phyloP scores from a whole-genome alignment of 345 rosid genomes.

The Triadica sebifera region DNA sequence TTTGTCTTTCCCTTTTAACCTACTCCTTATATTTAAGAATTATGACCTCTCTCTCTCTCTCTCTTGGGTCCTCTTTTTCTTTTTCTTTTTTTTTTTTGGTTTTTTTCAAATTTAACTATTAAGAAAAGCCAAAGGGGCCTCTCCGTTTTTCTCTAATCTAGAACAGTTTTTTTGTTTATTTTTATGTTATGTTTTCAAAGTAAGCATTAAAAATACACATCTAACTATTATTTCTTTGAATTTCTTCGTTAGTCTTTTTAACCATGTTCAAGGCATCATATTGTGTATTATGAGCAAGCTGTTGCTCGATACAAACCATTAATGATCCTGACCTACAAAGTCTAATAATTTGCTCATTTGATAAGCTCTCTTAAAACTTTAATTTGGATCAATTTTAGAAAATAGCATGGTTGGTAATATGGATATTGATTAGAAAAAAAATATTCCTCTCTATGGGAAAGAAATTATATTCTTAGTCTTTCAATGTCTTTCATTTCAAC shows the following conservation, averaged over 20 bases:
- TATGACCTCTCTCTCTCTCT: neutral
- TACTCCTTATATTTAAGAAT: neutral
- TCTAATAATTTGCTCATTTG: neutral
- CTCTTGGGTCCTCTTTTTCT: neutral
- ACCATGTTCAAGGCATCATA: constrained; percentile 21
- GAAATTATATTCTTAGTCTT: too few species aligned
- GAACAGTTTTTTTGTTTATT: neutral
- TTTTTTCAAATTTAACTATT: neutral
- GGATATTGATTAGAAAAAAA: neutral
- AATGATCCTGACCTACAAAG: neutral
- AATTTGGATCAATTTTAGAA: neutral
- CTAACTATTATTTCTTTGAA: neutral
- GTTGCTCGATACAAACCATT: neutral
- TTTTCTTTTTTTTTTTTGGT: too few species aligned
- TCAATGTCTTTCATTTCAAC: too few species aligned
- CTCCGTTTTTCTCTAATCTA: neutral
- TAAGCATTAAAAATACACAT: constrained; percentile 5
- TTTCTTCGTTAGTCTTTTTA: constrained; percentile 5
- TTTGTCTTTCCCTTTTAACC: constrained; percentile 23
- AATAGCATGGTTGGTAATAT: neutral
- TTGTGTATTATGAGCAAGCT: constrained; percentile 1
- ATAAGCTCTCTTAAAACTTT: neutral
- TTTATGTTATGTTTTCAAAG: neutral
- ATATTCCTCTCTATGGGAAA: too few species aligned
- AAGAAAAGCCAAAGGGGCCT: neutral